Conservation (phyloP, 2,329 filamentous ascomycete genomes). For the Pseudopithomyces maydicus region DNA sequence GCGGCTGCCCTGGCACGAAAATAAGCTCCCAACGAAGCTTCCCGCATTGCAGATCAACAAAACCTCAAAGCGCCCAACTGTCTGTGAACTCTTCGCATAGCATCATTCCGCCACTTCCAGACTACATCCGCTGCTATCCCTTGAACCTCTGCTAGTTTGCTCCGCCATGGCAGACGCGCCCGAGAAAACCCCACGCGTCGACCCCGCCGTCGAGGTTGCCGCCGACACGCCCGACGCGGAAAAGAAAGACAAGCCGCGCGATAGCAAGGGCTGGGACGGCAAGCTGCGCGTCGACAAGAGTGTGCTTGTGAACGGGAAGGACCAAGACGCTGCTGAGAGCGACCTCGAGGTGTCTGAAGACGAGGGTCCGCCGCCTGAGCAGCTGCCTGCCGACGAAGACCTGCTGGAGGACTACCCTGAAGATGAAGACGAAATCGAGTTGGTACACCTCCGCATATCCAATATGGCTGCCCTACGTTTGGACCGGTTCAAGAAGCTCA, state of each 20-base stretch:
- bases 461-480: constrained; percentile 80
- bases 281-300: constrained; percentile 77
- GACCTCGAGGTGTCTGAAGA: constrained; percentile 85
- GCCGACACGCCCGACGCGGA: constrained; percentile 24
- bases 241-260: constrained; percentile 36
- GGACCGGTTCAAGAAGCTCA: constrained; percentile 78
- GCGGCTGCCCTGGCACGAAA: background rate
- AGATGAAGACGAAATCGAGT: constrained; percentile 70
- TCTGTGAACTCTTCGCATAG: background rate
- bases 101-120: background rate
- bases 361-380: constrained; percentile 45
- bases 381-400: constrained; percentile 51
- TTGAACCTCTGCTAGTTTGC: background rate
- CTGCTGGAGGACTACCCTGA: constrained; percentile 63
- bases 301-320: constrained; percentile 44
- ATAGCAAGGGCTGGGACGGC: constrained; percentile 75
- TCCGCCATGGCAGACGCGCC: constrained; percentile 27
- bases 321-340: constrained; percentile 75
- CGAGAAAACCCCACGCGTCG: constrained; percentile 31
- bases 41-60: background rate
- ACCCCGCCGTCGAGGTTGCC: constrained; percentile 31
- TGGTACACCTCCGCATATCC: constrained; percentile 82
- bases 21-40: constrained; percentile 1
- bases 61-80: background rate
- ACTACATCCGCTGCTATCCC: background rate